Conservation (phyloP, 176 grass and related monocot genomes). For the Avena eriantha region DNA sequence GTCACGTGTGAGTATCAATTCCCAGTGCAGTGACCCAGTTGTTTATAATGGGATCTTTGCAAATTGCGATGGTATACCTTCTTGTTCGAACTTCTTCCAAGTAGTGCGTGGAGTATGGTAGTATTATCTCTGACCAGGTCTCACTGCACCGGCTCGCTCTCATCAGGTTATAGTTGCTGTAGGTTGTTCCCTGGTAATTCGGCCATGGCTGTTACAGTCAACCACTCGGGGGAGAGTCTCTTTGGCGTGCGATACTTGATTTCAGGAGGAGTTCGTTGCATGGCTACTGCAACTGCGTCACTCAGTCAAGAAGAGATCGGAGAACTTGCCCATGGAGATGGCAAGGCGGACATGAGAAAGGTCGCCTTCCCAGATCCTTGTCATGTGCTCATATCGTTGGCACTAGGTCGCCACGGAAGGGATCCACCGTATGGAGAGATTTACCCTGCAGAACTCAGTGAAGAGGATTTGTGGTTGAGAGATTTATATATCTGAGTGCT, state of each 20-base stretch:
- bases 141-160: neutral
- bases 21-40: neutral
- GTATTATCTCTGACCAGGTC: neutral
- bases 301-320: neutral
- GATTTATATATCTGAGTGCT: neutral
- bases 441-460: neutral
- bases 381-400: neutral
- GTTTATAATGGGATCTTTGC: neutral
- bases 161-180: neutral
- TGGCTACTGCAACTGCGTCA: conserved; percentile 7
- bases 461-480: neutral
- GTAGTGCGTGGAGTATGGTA: neutral
- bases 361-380: conserved; percentile 8
- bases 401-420: neutral
- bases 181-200: conserved; percentile 17
- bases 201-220: conserved; percentile 7
- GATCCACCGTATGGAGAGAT: neutral
- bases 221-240: conserved; percentile 20
- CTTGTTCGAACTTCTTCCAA: neutral
- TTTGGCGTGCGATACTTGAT: neutral
- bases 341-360: neutral
- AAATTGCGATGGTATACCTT: neutral
- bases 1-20: neutral
- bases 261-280: conserved; percentile 39
- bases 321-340: neutral